These are phyloP conservation scores for Neoboletus brunneissimus DNA, from an alignment of 768 basidiomycete species.

Conservation along the genomic window DNA sequence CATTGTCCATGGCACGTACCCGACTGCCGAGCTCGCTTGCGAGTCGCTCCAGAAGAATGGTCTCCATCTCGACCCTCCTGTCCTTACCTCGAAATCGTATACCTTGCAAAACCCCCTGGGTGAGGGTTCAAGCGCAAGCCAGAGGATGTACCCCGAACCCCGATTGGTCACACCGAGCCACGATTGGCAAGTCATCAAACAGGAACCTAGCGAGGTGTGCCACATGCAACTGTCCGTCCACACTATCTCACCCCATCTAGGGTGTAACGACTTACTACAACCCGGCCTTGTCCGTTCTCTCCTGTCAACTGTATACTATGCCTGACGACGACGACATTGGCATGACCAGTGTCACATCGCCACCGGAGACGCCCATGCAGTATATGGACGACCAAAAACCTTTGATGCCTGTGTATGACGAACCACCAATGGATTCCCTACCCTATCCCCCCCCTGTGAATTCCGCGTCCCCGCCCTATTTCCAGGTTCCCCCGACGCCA, in stretches of 20 bases:
- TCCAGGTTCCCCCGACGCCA: conserved; percentile 7
- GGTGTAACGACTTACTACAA: conserved; percentile 1
- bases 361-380: conserved; percentile 1
- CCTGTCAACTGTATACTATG: conserved; percentile 16
- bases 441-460: conserved; percentile 29
- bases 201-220: conserved; percentile 27
- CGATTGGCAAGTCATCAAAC: conserved; percentile 25
- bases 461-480: conserved; percentile 21
- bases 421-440: conserved; percentile 33
- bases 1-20: conserved; percentile 10
- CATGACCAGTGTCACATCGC: neutral
- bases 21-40: neutral
- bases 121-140: neutral
- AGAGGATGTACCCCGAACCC: neutral
- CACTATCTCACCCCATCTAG: conserved; percentile 17
- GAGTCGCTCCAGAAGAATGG: neutral
- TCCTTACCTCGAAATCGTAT: conserved; percentile 26
- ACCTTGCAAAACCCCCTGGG: conserved; percentile 30
- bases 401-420: conserved; percentile 4
- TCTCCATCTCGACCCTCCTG: conserved; percentile 6
- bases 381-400: conserved; percentile 16
- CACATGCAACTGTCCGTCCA: neutral
- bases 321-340: conserved; percentile 15
- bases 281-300: conserved; percentile 11
- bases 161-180: neutral